phyloP scores from a whole-genome alignment of 768 basidiomycete genomes.

The Hericium alpestre region DNA sequence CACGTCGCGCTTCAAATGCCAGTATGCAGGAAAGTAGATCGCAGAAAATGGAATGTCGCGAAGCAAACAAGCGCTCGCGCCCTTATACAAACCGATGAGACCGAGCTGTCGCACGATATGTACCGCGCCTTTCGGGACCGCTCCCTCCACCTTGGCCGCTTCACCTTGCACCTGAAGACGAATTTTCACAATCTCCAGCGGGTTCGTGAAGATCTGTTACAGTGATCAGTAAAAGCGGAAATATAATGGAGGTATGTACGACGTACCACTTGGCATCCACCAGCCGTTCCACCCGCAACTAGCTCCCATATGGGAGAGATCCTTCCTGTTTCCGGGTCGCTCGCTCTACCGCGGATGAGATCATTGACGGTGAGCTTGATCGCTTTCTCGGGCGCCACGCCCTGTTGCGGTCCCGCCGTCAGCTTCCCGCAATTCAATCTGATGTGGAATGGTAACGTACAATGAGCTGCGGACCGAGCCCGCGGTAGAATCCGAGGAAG shows the following conservation, averaged over 20 bases:
- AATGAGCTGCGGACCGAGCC: conserved; percentile 87
- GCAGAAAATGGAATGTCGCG: conserved; percentile 98
- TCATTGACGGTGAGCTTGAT: conserved; percentile 98
- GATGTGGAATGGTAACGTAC: conserved; percentile 29
- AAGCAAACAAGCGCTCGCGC: conserved; percentile 84
- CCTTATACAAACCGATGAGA: conserved; percentile 85
- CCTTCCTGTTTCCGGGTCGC: conserved; percentile 91
- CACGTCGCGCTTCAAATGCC: conserved; percentile 83
- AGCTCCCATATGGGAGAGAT: conserved; percentile 90
- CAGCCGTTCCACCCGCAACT: conserved; percentile 83
- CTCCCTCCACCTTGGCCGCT: conserved; percentile 78
- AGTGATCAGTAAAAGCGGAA: not conserved
- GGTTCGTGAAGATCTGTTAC: conserved; percentile 87
- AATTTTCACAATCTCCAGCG: conserved; percentile 95
- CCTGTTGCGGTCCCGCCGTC: conserved; percentile 32
- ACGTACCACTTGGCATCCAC: conserved; percentile 95
- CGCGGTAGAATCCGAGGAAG: conserved; percentile 90
- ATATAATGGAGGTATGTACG: not conserved
- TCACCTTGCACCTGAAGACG: conserved; percentile 94
- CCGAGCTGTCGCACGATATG: conserved; percentile 93
- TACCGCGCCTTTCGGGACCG: conserved; percentile 70
- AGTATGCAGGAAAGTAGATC: conserved; percentile 82
- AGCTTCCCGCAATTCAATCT: not conserved
- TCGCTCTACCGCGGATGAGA: conserved; percentile 68
- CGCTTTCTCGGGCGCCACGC: conserved; percentile 93